These are phyloP conservation scores for Lecanicillium sp. DNA, from an alignment of 2,329 filamentous ascomycete species.

Conservation along the genomic window DNA sequence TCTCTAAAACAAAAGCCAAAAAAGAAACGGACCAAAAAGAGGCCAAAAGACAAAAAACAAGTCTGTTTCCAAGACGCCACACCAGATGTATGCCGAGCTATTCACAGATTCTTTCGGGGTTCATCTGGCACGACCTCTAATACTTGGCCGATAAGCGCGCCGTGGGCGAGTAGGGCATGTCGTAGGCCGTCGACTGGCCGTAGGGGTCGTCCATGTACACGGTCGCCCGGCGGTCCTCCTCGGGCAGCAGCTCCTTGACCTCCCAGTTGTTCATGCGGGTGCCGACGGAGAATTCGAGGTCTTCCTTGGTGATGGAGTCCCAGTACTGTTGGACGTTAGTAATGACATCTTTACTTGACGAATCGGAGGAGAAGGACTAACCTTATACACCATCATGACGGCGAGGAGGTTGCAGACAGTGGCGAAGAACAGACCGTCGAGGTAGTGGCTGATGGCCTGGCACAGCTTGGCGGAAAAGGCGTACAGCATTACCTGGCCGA, in stretches of 20 bases:
- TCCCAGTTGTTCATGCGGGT: conserved; percentile 97
- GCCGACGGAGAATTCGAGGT: conserved; percentile 95
- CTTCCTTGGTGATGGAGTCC: conserved; percentile 98
- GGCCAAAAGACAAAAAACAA: background rate
- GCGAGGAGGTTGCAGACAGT: conserved; percentile 88
- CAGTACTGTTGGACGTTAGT: conserved; percentile 62
- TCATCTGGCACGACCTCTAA: conserved; percentile 22
- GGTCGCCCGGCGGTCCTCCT: conserved; percentile 71
- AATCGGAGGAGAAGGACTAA: conserved; percentile 18
- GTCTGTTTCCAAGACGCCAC: background rate
- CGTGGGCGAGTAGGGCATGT: conserved; percentile 44
- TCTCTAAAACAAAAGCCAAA: background rate
- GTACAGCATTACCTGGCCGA: conserved; percentile 89
- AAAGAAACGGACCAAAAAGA: conserved; percentile 2
- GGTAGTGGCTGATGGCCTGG: conserved; percentile 76
- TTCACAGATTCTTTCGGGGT: conserved; percentile 5
- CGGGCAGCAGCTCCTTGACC: conserved; percentile 81
- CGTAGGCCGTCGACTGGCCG: conserved; percentile 49
- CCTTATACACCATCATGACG: conserved; percentile 99
- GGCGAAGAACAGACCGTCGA: conserved; percentile 91
- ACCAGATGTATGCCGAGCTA: conserved; percentile 3
- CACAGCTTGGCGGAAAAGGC: conserved; percentile 84
- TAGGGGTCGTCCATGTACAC: conserved; percentile 65
- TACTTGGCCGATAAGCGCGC: conserved; percentile 43
- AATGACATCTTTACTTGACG: background rate